Conservation (phyloP, 208 protist species). For the Crithidia expoeki region DNA sequence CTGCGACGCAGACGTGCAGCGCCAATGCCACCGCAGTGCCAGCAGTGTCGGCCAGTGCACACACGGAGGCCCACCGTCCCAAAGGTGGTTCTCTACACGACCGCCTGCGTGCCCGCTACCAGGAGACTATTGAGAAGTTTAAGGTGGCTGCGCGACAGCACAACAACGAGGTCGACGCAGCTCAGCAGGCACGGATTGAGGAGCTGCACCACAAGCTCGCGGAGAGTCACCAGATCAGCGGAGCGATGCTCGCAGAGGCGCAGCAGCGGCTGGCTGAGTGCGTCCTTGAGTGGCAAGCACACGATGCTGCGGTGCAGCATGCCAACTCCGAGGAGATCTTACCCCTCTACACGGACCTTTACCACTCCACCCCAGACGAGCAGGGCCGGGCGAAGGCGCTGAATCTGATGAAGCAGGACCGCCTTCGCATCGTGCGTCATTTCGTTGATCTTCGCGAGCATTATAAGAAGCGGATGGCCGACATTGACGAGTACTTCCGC, state of each 20-base stretch:
- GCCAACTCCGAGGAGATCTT: constrained; percentile 39
- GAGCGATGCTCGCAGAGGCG: constrained; percentile 44
- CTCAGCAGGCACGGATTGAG: constrained; percentile 50
- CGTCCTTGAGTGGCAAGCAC: constrained; percentile 36
- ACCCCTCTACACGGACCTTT: constrained; percentile 37
- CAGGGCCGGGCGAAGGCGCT: constrained; percentile 33
- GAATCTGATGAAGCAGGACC: constrained; percentile 55
- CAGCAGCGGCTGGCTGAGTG: constrained; percentile 41
- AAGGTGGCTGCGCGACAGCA: constrained; percentile 40
- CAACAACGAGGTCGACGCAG: constrained; percentile 55
- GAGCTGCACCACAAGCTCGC: constrained; percentile 50
- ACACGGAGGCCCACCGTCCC: neutral
- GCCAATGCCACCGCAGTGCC: neutral
- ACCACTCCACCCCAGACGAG: constrained; percentile 44
- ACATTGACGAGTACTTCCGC: constrained; percentile 41
- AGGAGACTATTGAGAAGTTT: constrained; percentile 50
- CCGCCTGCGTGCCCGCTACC: constrained; percentile 47
- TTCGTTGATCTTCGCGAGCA: constrained; percentile 38
- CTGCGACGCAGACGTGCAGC: neutral
- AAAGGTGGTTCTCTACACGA: constrained; percentile 30
- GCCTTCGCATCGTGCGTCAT: constrained; percentile 50
- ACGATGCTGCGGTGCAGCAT: constrained; percentile 19
- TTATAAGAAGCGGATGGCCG: constrained; percentile 42
- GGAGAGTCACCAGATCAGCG: constrained; percentile 49
- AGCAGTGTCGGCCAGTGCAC: neutral